phyloP scores from a whole-genome alignment of 768 basidiomycete genomes.

The Tulasnella sp. region DNA sequence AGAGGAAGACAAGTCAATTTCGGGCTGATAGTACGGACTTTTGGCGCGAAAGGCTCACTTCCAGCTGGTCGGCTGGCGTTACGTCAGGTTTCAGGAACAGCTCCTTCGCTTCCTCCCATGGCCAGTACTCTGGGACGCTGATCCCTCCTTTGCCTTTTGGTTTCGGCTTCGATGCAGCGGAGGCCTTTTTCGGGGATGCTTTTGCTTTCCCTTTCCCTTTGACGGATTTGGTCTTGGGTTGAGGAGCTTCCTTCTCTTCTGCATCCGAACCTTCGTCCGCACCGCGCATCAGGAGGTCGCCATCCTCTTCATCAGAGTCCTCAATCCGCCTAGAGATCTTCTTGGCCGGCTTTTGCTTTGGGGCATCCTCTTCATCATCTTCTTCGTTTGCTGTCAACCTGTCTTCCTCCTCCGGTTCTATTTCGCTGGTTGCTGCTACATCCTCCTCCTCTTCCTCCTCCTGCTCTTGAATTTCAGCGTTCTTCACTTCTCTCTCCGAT shows the following conservation, averaged over 20 bases:
- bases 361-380: constrained; percentile 29
- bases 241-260: constrained; percentile 38
- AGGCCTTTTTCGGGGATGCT: constrained; percentile 42
- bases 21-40: not conserved
- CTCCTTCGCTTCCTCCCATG: constrained; percentile 91
- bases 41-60: constrained; percentile 46
- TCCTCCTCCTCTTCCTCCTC: constrained; percentile 31
- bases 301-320: constrained; percentile 16
- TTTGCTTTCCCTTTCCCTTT: constrained; percentile 41
- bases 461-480: not conserved
- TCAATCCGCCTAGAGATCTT: constrained; percentile 18
- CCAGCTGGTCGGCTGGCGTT: constrained; percentile 73
- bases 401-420: constrained; percentile 24
- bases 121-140: constrained; percentile 89
- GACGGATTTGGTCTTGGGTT: constrained; percentile 33
- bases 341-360: not conserved
- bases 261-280: constrained; percentile 36
- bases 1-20: constrained; percentile 2
- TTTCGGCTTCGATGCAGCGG: constrained; percentile 38
- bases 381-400: not conserved
- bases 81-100: constrained; percentile 90
- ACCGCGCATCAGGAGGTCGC: not conserved
- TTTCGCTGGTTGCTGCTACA: constrained; percentile 27
- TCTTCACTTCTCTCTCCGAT: constrained; percentile 34
- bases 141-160: constrained; percentile 56